Base-by-base conservation (phyloP, 164 flowering plant genomes). In the Liquidambar formosana region DNA sequence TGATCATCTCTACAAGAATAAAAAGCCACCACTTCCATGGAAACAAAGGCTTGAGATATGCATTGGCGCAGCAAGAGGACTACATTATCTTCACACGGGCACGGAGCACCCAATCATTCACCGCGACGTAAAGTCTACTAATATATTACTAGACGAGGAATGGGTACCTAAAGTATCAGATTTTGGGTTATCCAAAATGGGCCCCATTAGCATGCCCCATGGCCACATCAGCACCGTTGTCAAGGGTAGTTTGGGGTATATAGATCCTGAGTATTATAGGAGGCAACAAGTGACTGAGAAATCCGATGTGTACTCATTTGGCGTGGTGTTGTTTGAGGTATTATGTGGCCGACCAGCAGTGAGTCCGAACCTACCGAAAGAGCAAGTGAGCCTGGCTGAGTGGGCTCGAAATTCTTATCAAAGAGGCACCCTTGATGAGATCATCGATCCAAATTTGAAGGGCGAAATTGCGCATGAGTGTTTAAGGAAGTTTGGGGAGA, bases 131-230 rank as follows among this genome's bases (percentile, higher is more conserved):
- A 82, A 77, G 65, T 25, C 80, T 14, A 73, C 76, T 10, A 79
- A 77, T 69, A 82, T 82, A 1, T 10, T 78, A 22, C 25, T 79
- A 51, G 83, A 80, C 33, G 77, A 76, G 15, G 76, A 71, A 1
- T 79, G 77, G 81, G 65, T 60, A 26, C 80, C 85, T 14, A 82
- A 71, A 69, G 78, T 82, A n/a, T 79, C 81, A 0, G 79, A 78
- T 65, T 82, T 80, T 22, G 83, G 81, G 33, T 22, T 79, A 48
- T 77, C 79, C 1, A 75, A 21, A 61, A 27, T 57, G 33, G 69
- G 77, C 0, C 78, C 75, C 0, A 69, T 62, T 1, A 46, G 47
- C 13, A 21, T 11, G 44, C 51, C 68, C 27, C 57, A 57, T 13
- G 51, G 66, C 28, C 76, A 65, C 23, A 75, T 79, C 12, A 76